Evolutionary conservation across 2,329 filamentous ascomycete genomes (phyloP), one percentile per base, ranked within the genome.

Genomic region (Alternaria sp.): DNA sequence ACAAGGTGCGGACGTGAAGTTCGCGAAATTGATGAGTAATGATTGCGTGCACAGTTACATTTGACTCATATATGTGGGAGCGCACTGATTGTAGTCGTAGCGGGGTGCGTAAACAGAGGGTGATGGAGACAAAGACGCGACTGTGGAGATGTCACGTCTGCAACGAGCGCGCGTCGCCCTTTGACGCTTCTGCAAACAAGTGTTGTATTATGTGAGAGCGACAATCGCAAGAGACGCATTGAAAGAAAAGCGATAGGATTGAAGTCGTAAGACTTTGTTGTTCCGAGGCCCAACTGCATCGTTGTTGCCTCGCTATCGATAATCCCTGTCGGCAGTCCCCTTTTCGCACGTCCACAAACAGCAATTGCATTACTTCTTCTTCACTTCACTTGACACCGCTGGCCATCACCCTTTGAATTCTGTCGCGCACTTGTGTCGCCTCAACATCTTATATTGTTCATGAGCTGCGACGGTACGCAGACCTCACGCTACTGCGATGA

Each of bases 251-350:
- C 10, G 7, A 6, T n/a, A 23, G 20, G 9, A 26, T 15, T 37
- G 28, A 30, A 18, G 20, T 30, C 25, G 25, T 9, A 61, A 25
- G 58, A 46, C 21, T n/a, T 28, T 26, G 23, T 41, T 21, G 43
- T 45, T 46, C 21, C 25, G 21, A 43, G 10, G n/a, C n/a, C n/a
- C 25, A 54, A 41, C 33, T 20, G 25, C 23, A 55, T 55, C 23
- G 30, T 58, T 50, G 49, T 50, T 45, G 53, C 50, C 33, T 64
- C 44, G 54, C 33, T 62, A 55, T 55, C 55, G 55, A 55, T 55
- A 55, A 55, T 51, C 49, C 50, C 37, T 62, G 59, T 55, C 37
- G 44, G 21, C 21, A 23, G 50, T 58, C 44, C 49, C 58, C 30
- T 47, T 54, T 43, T 41, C 4, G 47, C 49, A 30, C 41, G 20